Conservation (phyloP, 2,329 filamentous ascomycete genomes). For the Colletotrichum sansevieriae region DNA sequence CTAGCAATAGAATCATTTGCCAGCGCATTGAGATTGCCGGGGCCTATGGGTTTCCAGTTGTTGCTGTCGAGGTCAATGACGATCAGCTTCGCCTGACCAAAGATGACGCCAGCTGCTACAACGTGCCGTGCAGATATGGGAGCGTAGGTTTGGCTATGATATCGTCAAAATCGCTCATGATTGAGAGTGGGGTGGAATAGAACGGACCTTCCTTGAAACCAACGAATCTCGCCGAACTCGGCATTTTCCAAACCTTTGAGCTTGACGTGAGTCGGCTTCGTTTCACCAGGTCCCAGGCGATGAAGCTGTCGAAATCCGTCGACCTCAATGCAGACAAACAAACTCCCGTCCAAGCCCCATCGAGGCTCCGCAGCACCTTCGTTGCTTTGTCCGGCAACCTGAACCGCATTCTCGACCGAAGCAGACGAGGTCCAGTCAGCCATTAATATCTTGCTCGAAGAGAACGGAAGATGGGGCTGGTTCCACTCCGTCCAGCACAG, state of each 20-base stretch:
- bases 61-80: conserved; percentile 53
- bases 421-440: conserved; percentile 56
- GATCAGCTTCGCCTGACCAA: conserved; percentile 53
- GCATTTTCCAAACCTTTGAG: conserved; percentile 56
- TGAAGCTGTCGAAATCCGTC: conserved; percentile 63
- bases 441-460: conserved; percentile 58
- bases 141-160: conserved; percentile 54
- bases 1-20: conserved; percentile 51
- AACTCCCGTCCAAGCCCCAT: conserved; percentile 62
- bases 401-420: conserved; percentile 47
- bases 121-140: conserved; percentile 53
- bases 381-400: conserved; percentile 57
- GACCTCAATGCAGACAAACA: conserved; percentile 63
- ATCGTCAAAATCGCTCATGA: conserved; percentile 9
- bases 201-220: conserved; percentile 50
- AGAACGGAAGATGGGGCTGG: conserved; percentile 67
- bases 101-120: conserved; percentile 50
- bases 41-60: conserved; percentile 49
- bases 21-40: conserved; percentile 46
- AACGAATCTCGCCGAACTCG: conserved; percentile 54
- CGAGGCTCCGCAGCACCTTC: conserved; percentile 63
- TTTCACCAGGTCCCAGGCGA: conserved; percentile 48
- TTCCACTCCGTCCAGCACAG: conserved; percentile 68
- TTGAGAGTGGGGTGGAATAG: not conserved
- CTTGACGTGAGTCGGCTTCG: conserved; percentile 48